A percentile compares a stretch with the other conserved stretches of the same genome.
Conservation (phyloP, 73 alveolate species). For the Blepharisma stoltei region DNA sequence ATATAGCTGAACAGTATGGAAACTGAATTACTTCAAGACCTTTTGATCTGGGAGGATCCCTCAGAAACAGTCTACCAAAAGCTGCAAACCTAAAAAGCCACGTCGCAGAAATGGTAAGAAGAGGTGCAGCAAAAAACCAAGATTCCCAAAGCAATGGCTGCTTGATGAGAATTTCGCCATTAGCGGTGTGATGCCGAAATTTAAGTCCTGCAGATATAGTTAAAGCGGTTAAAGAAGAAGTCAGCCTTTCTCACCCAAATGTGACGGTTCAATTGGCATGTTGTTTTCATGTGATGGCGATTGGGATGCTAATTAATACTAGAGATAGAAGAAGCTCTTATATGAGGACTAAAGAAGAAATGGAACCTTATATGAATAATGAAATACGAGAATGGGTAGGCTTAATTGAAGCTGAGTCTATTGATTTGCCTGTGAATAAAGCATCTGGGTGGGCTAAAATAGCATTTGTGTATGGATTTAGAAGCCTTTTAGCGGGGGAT, state of each 20-base stretch:
- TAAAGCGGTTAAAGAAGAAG: conserved; percentile 36
- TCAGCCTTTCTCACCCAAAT: conserved; percentile 42
- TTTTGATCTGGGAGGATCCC: conserved; percentile 68
- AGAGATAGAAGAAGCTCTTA: conserved; percentile 23
- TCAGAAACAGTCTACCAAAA: conserved; percentile 45
- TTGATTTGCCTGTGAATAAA: not conserved
- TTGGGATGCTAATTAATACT: conserved; percentile 30
- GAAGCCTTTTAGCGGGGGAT: not conserved
- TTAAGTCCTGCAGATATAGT: conserved; percentile 32
- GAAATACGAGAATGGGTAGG: conserved; percentile 20
- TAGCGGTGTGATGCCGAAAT: conserved; percentile 46
- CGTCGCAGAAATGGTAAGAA: conserved; percentile 16
- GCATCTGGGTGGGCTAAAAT: conserved; percentile 40
- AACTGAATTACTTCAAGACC: conserved; percentile 63
- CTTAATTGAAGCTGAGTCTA: conserved; percentile 9
- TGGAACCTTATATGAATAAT: not conserved
- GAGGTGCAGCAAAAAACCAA: conserved; percentile 22
- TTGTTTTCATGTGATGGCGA: conserved; percentile 32
- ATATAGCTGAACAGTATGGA: conserved; percentile 46
- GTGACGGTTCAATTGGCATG: conserved; percentile 21
- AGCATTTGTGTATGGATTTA: conserved; percentile 33
- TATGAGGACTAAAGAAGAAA: conserved; percentile 23
- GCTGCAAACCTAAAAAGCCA: conserved; percentile 22
- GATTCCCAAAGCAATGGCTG: conserved; percentile 57
- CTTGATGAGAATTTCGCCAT: conserved; percentile 65